Conservation (phyloP, 192 early-diverging fungal species). For the Gorgonomyces haynaldii region DNA sequence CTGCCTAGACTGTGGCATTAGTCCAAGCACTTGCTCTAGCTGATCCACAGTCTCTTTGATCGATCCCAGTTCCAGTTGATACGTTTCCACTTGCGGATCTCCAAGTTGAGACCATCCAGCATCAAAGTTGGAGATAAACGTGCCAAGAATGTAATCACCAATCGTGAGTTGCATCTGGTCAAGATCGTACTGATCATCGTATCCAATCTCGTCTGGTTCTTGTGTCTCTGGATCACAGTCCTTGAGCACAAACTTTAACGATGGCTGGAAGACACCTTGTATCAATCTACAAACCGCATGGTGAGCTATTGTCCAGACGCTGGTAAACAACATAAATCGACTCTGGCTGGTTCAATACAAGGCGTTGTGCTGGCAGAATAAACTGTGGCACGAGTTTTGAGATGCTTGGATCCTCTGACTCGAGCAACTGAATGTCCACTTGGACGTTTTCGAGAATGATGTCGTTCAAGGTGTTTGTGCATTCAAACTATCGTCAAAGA, state of each 20-base stretch:
- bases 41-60: slow-evolving; percentile 62
- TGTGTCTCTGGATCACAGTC: slow-evolving; percentile 93
- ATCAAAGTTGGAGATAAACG: slow-evolving; percentile 68
- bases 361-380: slow-evolving; percentile 58
- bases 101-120: slow-evolving; percentile 70
- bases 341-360: slow-evolving; percentile 66
- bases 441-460: slow-evolving; percentile 81
- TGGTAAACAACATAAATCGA: slow-evolving; percentile 80
- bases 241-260: slow-evolving; percentile 80
- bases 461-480: slow-evolving; percentile 90
- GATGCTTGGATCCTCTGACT: slow-evolving; percentile 50
- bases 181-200: slow-evolving; percentile 31
- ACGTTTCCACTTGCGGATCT: slow-evolving; percentile 73
- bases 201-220: slow-evolving; percentile 14
- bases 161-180: slow-evolving; percentile 76
- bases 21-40: slow-evolving; percentile 66
- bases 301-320: slow-evolving; percentile 42
- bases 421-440: slow-evolving; percentile 65
- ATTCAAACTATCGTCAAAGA: slow-evolving; percentile 55
- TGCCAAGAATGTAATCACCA: slow-evolving; percentile 85
- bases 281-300: slow-evolving; percentile 37
- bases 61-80: slow-evolving; percentile 65
- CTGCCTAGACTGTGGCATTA: slow-evolving; percentile 72
- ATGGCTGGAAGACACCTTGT: slow-evolving; percentile 31
- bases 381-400: slow-evolving; percentile 50